Percentiles rank a stretch among this genome's conserved stretches.
These are phyloP conservation scores for Cinchona pubescens DNA, from an alignment of 257 asterid genomes.

Conservation along the genomic window DNA sequence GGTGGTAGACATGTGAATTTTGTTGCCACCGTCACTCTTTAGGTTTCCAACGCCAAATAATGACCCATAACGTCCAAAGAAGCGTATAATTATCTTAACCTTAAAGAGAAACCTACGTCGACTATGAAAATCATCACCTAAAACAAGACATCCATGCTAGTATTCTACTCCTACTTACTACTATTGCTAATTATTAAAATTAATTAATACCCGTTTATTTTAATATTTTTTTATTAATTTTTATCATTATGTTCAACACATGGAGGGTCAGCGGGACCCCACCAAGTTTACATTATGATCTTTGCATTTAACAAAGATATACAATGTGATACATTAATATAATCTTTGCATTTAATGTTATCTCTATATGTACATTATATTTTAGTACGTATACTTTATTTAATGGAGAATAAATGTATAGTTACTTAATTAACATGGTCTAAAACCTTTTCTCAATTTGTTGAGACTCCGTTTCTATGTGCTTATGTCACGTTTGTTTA, in stretches of 20 bases:
- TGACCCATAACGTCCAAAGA: neutral
- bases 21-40: neutral
- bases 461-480: neutral
- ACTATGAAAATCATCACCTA: constrained; percentile 14
- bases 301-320: too few relatives aligned
- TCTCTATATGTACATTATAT: too few relatives aligned
- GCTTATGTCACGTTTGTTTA: neutral
- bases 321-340: too few relatives aligned
- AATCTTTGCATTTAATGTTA: too few relatives aligned
- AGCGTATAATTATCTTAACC: neutral
- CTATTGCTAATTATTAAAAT: constrained; percentile 9
- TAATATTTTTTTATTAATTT: neutral
- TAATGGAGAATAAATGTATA: too few relatives aligned
- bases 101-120: constrained; percentile 1
- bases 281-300: constrained; percentile 13
- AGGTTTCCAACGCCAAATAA: neutral
- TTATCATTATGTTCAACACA: constrained; percentile 33
- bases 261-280: constrained; percentile 30
- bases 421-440: too few relatives aligned
- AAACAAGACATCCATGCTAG: constrained; percentile 1
- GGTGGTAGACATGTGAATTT: constrained; percentile 5
- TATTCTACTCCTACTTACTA: neutral
- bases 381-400: too few relatives aligned
- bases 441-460: too few relatives aligned
- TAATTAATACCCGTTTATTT: neutral